Percentiles rank a stretch among this genome's conserved stretches.
Conservation (phyloP, 2,329 filamentous ascomycete genomes). For the Colletotrichum falcatum region DNA sequence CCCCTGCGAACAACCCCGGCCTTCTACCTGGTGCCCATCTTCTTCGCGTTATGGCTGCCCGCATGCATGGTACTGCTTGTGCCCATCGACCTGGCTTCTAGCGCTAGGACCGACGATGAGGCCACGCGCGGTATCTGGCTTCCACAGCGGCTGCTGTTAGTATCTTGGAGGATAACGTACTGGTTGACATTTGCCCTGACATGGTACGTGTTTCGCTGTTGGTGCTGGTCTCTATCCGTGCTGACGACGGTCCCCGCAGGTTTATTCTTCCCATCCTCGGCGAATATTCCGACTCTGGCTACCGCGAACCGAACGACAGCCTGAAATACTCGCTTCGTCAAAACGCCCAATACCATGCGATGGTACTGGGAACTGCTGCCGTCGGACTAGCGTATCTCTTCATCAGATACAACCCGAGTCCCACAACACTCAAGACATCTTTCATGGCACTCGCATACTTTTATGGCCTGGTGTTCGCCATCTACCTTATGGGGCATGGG, state of each 20-base stretch:
- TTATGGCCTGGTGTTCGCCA: conserved; percentile 90
- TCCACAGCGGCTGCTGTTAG: conserved; percentile 79
- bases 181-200: conserved; percentile 97
- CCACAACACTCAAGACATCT: conserved; percentile 80
- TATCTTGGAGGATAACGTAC: conserved; percentile 95
- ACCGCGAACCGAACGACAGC: conserved; percentile 85
- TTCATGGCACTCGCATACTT: conserved; percentile 96
- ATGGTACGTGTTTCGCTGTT: conserved; percentile 70
- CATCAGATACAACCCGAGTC: conserved; percentile 78
- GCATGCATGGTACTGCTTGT: conserved; percentile 92
- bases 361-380: conserved; percentile 77
- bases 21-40: conserved; percentile 91
- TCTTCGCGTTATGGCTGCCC: conserved; percentile 94
- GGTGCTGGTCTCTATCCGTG: conserved; percentile 9
- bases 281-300: conserved; percentile 95
- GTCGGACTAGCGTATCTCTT: conserved; percentile 87
- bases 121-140: conserved; percentile 88
- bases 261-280: conserved; percentile 91
- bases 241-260: conserved; percentile 59
- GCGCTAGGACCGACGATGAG: conserved; percentile 77
- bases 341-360: conserved; percentile 90
- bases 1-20: conserved; percentile 90
- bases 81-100: conserved; percentile 94
- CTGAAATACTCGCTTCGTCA: conserved; percentile 86
- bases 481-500: conserved; percentile 98